Evolutionary conservation across 164 flowering plant genomes (phyloP), one percentile per base, ranked within the genome.

Genomic region (Macadamia integrifolia): DNA sequence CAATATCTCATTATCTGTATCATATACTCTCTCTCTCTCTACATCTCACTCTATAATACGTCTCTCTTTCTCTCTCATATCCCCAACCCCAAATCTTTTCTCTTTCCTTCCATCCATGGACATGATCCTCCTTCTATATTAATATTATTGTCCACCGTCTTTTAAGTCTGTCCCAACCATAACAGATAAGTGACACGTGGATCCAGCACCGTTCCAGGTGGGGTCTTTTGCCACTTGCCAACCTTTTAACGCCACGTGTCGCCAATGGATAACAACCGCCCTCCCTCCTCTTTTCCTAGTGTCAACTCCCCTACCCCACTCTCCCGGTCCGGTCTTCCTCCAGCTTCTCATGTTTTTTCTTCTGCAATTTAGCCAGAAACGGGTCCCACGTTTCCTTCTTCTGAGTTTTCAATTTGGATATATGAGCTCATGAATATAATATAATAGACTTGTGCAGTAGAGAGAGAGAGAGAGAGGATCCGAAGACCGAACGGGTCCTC

Each of bases 181-280:
- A 35, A 57, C 10, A 15, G 60, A 55, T 66, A 66, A 32, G 66
- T 43, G 50, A 23, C 64, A 60, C 43, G 65, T 49, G 72, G 72
- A 62, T 42, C 61, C 3, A 9, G 32, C 6, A 9, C 18, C 12
- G 9, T 3, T 8, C 17, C 48, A 18, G 10, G 50, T 66, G 48
- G 48, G n/a, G 0, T 14, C 15, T 17, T 6, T 40, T 42, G 28
- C 44, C 57, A 60, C 44, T 58, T 60, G 18, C 58, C 71, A 68
- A 68, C 59, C 49, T 32, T 35, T 31, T 44, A 9, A 10, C 17
- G 29, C 58, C 65, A 60, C 58, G 59, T 53, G 57, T 57, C 55
- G 5, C 35, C 9, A 1, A 9, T 32, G 59, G 71, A 61, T 67
- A 58, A 59, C 50, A 61, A 61, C 49, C n/a, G 49, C 49, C 56